Percentiles rank a stretch among this genome's conserved stretches.
phyloP scores from a whole-genome alignment of 495 filamentous ascomycete genomes.

The Halenospora varia region DNA sequence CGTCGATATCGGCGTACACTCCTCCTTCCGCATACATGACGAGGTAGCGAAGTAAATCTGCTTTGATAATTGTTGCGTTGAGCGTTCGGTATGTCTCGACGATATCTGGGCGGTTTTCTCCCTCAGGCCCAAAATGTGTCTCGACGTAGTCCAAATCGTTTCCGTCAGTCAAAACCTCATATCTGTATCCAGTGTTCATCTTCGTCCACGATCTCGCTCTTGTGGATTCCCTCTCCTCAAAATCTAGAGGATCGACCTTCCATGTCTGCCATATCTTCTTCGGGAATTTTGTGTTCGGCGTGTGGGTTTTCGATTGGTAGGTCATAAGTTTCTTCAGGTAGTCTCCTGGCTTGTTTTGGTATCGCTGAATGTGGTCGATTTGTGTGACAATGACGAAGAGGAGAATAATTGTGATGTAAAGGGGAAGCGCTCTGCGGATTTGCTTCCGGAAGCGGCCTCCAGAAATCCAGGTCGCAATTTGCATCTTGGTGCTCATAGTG shows the following conservation, averaged over 20 bases:
- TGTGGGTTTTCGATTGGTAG: conserved; percentile 12
- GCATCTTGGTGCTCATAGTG: not conserved
- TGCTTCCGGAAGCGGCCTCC: conserved; percentile 18
- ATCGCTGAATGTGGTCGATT: conserved; percentile 11
- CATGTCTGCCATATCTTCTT: conserved; percentile 65
- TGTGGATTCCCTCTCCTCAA: conserved; percentile 50
- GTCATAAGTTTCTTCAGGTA: conserved; percentile 13
- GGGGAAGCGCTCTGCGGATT: conserved; percentile 22
- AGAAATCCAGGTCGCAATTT: not conserved
- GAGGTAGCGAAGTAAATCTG: conserved; percentile 50
- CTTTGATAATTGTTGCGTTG: conserved; percentile 53
- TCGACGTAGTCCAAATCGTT: conserved; percentile 57
- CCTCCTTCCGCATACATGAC: conserved; percentile 51
- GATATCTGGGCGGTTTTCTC: conserved; percentile 57
- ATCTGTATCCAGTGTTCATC: conserved; percentile 57
- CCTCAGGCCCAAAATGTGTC: conserved; percentile 51
- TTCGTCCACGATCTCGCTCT: conserved; percentile 51
- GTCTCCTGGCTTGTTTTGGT: conserved; percentile 4
- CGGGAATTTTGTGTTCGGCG: conserved; percentile 32
- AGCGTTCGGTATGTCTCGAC: conserved; percentile 52
- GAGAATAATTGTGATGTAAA: conserved; percentile 31
- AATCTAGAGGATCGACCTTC: conserved; percentile 56
- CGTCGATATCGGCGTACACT: conserved; percentile 47
- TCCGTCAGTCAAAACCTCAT: conserved; percentile 62
- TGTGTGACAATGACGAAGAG: conserved; percentile 40